phyloP scores from a whole-genome alignment of 1,284 basidiomycete genomes.

The Sporisorium sorghi region DNA sequence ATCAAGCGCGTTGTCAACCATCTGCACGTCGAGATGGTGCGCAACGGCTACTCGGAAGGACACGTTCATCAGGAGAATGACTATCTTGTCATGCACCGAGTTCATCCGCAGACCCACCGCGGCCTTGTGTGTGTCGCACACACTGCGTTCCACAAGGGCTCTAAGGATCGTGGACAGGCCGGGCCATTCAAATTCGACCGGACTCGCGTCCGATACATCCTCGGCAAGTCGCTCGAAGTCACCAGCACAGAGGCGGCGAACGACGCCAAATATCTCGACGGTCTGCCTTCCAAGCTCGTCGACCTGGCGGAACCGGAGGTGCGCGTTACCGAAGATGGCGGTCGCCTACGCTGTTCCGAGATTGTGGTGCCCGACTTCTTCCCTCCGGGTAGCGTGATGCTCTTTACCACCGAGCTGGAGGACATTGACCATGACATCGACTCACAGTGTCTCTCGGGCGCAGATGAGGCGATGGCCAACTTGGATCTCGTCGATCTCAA shows the following conservation, averaged over 20 bases:
- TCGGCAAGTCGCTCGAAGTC: slow-evolving; percentile 60
- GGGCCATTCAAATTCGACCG: slow-evolving; percentile 59
- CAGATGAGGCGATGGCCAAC: slow-evolving; percentile 54
- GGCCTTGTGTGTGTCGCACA: slow-evolving; percentile 61
- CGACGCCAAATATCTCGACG: slow-evolving; percentile 49
- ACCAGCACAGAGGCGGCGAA: slow-evolving; percentile 22
- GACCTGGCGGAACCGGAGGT: slow-evolving; percentile 55
- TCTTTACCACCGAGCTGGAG: slow-evolving; percentile 61
- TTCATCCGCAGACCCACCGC: slow-evolving; percentile 63
- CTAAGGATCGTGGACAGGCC: slow-evolving; percentile 53
- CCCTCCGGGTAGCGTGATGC: slow-evolving; percentile 64
- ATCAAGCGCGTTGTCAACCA: slow-evolving; percentile 64
- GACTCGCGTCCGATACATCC: slow-evolving; percentile 54
- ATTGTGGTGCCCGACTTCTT: slow-evolving; percentile 61
- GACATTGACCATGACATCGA: slow-evolving; percentile 55
- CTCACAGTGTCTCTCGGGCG: slow-evolving; percentile 49
- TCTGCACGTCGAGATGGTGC: slow-evolving; percentile 63
- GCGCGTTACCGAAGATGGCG: slow-evolving; percentile 30
- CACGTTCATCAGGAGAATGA: slow-evolving; percentile 64
- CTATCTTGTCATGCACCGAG: slow-evolving; percentile 61
- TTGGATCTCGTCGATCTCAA: slow-evolving; percentile 63
- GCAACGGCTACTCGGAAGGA: slow-evolving; percentile 57
- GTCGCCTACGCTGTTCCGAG: slow-evolving; percentile 51
- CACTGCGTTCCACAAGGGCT: slow-evolving; percentile 58
- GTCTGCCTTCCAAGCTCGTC: slow-evolving; percentile 54